Conservation (phyloP, 257 asterid genomes). For the Solanum pennellii region DNA sequence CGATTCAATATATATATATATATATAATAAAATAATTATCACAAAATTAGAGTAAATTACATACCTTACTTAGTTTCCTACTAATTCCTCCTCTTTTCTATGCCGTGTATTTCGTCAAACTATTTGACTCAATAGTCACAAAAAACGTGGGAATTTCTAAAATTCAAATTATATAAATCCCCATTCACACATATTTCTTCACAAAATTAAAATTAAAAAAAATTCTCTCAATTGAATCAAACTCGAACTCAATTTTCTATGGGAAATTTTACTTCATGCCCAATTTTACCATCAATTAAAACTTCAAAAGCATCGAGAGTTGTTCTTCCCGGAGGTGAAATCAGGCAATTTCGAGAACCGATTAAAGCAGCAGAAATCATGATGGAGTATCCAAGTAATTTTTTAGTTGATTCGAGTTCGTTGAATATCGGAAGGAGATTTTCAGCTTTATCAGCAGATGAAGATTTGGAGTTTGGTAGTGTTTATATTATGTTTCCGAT, state of each 20-base stretch:
- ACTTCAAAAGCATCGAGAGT: constrained; percentile 17
- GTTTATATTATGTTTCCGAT: constrained; percentile 42
- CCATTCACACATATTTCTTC: background rate
- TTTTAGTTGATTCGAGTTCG: constrained; percentile 22
- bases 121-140: background rate
- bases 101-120: background rate
- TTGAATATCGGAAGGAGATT: constrained; percentile 30
- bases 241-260: background rate
- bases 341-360: constrained; percentile 15
- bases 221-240: background rate
- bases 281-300: constrained; percentile 2
- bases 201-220: background rate
- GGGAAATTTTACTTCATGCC: constrained; percentile 22
- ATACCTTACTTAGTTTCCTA: background rate
- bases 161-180: background rate
- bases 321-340: constrained; percentile 23
- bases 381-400: constrained; percentile 19
- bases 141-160: background rate
- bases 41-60: background rate
- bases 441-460: constrained; percentile 33
- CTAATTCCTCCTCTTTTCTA: background rate
- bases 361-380: constrained; percentile 31
- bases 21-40: too few relatives aligned
- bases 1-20: too few relatives aligned
- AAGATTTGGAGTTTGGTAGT: constrained; percentile 35